Evolutionary conservation across 495 filamentous ascomycete genomes (phyloP).

Genomic region (Cudoniella acicularis): DNA sequence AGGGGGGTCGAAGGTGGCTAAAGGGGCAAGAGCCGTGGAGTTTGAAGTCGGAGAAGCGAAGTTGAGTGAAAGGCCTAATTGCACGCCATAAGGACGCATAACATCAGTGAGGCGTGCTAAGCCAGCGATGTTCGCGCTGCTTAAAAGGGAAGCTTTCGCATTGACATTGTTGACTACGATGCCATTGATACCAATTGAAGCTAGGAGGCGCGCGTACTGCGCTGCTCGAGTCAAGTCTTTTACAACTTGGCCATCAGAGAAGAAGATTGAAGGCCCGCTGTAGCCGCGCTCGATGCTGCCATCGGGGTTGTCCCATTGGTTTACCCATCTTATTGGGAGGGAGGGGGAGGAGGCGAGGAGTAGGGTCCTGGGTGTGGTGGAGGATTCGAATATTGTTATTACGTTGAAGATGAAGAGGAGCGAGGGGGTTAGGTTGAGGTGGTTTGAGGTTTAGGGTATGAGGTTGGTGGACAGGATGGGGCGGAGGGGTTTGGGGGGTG

Average conservation of each 20-base stretch:
- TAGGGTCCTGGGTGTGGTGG: too few relatives aligned
- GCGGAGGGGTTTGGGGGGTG: too few relatives aligned
- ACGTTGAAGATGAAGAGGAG: too few relatives aligned
- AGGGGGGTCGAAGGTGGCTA: conserved; percentile 63
- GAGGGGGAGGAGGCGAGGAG: too few relatives aligned
- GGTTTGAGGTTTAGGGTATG: too few relatives aligned
- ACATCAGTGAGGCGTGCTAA: conserved; percentile 59
- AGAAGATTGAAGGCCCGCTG: conserved; percentile 68
- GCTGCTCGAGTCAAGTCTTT: conserved; percentile 54
- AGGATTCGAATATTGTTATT: too few relatives aligned
- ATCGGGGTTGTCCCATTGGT: conserved; percentile 73
- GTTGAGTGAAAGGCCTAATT: conserved; percentile 61
- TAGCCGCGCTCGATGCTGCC: conserved; percentile 69
- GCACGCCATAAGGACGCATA: conserved; percentile 64
- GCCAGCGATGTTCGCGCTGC: conserved; percentile 52
- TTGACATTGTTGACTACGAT: conserved; percentile 73
- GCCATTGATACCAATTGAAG: conserved; percentile 65
- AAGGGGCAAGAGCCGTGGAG: conserved; percentile 43
- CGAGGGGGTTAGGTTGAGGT: too few relatives aligned
- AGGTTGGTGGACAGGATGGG: too few relatives aligned
- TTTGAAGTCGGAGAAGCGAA: conserved; percentile 54
- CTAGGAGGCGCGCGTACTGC: conserved; percentile 63
- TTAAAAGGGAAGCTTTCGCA: conserved; percentile 56
- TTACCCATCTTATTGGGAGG: conserved; percentile 67
- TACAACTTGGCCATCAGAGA: conserved; percentile 48